These are phyloP conservation scores for Blepharisma stoltei DNA, from an alignment of 73 alveolate genomes.

Conservation along the genomic window DNA sequence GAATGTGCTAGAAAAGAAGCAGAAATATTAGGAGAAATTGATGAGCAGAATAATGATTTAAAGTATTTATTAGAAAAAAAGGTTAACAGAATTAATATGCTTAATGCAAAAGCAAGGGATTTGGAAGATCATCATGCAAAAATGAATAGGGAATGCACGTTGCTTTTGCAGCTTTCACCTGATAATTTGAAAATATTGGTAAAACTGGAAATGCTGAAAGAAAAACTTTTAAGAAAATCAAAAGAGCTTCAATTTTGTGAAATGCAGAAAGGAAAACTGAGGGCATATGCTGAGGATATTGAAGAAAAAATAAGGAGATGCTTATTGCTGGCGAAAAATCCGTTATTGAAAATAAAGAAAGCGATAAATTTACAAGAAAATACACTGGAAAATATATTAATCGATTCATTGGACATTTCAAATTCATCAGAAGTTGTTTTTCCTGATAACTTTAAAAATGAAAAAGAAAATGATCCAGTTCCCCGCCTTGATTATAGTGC, in stretches of 20 bases:
- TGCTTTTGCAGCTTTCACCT: neutral
- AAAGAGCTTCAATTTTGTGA: neutral
- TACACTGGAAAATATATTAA: too few species aligned
- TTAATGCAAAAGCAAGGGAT: neutral
- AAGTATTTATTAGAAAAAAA: constrained; percentile 8
- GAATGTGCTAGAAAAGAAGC: constrained; percentile 2
- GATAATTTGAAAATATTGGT: neutral
- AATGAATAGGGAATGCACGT: neutral
- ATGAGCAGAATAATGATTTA: constrained; percentile 7
- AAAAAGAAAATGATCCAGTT: neutral
- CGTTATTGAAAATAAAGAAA: neutral
- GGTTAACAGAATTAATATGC: neutral
- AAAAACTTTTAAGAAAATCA: neutral
- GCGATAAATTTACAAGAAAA: neutral
- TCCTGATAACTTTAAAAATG: constrained; percentile 19
- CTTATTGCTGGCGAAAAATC: constrained; percentile 11
- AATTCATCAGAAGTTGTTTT: neutral
- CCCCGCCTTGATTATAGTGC: too few species aligned
- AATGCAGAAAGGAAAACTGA: neutral
- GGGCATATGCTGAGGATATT: neutral
- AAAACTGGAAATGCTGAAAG: neutral
- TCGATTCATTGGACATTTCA: too few species aligned
- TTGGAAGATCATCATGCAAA: neutral
- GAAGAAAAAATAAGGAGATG: neutral
- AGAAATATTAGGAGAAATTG: neutral